A percentile compares a stretch with the other conserved stretches of the same genome.
Conservation (phyloP, 768 basidiomycete species). For the Thelephora ganbajun region DNA sequence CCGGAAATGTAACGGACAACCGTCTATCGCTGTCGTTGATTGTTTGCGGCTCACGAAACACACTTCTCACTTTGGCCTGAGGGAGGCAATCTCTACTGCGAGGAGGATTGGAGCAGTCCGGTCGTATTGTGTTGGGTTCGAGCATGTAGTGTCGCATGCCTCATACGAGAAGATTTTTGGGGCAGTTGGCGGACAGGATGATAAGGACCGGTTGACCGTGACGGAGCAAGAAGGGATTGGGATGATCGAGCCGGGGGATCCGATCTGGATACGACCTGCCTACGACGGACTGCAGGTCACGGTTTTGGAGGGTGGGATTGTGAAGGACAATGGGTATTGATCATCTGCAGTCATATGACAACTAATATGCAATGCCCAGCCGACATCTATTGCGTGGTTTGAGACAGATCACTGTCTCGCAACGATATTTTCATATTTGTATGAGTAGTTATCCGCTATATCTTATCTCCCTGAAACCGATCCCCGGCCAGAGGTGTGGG, state of each 20-base stretch:
- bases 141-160: conserved; percentile 66
- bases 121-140: conserved; percentile 66
- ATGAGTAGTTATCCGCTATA: too few species aligned
- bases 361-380: background rate
- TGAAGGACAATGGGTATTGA: conserved; percentile 41
- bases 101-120: conserved; percentile 41
- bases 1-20: conserved; percentile 7
- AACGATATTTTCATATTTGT: too few species aligned
- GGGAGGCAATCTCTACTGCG: conserved; percentile 41
- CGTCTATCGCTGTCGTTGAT: conserved; percentile 61
- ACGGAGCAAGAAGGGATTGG: conserved; percentile 28
- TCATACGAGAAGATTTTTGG: conserved; percentile 59
- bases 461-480: too few species aligned
- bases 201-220: conserved; percentile 12
- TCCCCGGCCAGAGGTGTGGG: too few species aligned
- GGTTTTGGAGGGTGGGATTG: conserved; percentile 24
- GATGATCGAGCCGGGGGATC: conserved; percentile 31
- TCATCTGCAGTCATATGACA: background rate
- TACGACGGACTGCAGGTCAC: conserved; percentile 59
- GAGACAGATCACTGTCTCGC: background rate
- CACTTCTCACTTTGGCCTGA: conserved; percentile 72
- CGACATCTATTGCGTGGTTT: too few species aligned
- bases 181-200: conserved; percentile 18
- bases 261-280: conserved; percentile 54
- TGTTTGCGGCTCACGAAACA: conserved; percentile 54